Conservation (phyloP, 768 basidiomycete species). For the Multifurca ochricompacta region DNA sequence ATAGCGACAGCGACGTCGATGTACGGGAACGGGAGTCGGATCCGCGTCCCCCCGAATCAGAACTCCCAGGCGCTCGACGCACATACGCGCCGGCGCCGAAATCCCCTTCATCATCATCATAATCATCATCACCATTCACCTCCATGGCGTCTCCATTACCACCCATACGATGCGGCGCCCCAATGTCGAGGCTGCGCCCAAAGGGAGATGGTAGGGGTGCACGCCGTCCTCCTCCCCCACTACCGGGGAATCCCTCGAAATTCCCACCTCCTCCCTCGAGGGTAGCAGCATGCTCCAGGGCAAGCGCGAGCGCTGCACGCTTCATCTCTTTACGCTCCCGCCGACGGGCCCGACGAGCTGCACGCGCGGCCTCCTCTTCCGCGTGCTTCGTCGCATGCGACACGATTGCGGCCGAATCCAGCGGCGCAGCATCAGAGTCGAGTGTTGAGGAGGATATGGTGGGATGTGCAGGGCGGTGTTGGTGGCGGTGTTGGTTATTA, state of each 20-base stretch:
- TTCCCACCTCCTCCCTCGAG: slow-evolving; percentile 29
- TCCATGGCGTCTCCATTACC: neutral
- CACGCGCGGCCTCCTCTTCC: slow-evolving; percentile 31
- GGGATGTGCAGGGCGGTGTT: slow-evolving; percentile 11
- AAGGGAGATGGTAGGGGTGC: slow-evolving; percentile 20
- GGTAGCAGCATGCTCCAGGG: slow-evolving; percentile 24
- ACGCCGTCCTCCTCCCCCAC: slow-evolving; percentile 27
- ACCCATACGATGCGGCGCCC: neutral
- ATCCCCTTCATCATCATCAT: slow-evolving; percentile 45
- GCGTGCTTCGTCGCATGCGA: slow-evolving; percentile 31
- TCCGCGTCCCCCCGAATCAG: slow-evolving; percentile 29
- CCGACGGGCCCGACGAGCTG: slow-evolving; percentile 40
- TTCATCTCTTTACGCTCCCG: slow-evolving; percentile 40
- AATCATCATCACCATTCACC: slow-evolving; percentile 35
- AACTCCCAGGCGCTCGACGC: slow-evolving; percentile 27
- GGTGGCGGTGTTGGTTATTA: neutral
- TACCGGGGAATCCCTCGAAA: slow-evolving; percentile 66
- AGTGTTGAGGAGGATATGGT: slow-evolving; percentile 39
- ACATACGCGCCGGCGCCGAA: slow-evolving; percentile 51
- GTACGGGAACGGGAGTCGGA: slow-evolving; percentile 60
- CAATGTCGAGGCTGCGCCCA: slow-evolving; percentile 16
- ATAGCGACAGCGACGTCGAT: slow-evolving; percentile 38
- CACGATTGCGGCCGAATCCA: slow-evolving; percentile 50
- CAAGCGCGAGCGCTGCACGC: slow-evolving; percentile 33
- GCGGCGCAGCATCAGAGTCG: slow-evolving; percentile 63